Conservation (phyloP, 2,329 filamentous ascomycete species). For the Bipolaris cookei region DNA sequence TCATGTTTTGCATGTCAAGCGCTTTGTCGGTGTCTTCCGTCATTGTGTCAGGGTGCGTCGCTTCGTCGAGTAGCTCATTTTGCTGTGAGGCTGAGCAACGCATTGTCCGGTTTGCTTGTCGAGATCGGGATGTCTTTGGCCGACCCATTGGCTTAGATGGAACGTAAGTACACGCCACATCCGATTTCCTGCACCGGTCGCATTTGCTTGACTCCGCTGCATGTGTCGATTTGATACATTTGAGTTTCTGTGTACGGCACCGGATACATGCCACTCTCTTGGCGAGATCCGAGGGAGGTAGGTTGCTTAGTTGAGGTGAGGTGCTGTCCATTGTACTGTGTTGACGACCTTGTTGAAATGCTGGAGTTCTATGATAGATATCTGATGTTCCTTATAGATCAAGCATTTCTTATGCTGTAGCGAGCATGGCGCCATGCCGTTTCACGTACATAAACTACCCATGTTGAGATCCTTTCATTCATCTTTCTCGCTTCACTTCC, state of each 20-base stretch:
- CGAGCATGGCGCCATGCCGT: too few relatives aligned
- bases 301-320: not conserved
- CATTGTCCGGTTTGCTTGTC: not conserved
- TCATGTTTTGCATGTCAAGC: not conserved
- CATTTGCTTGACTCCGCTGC: not conserved
- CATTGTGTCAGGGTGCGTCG: not conserved
- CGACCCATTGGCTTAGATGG: constrained; percentile 2
- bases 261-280: constrained; percentile 6
- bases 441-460: too few relatives aligned
- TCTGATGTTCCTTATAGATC: not conserved
- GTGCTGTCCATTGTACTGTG: not conserved
- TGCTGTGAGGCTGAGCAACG: not conserved
- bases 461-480: too few relatives aligned
- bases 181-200: constrained; percentile 2
- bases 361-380: not conserved
- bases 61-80: not conserved
- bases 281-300: not conserved
- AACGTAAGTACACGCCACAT: not conserved
- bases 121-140: not conserved
- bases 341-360: not conserved
- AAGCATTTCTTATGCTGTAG: too few relatives aligned
- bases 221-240: constrained; percentile 4
- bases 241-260: constrained; percentile 5
- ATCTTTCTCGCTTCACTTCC: too few relatives aligned
- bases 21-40: not conserved